Evolutionary conservation across 2,329 filamentous ascomycete genomes (phyloP), one percentile per base, ranked within the genome.

Genomic region (Ceratocystis papillata): DNA sequence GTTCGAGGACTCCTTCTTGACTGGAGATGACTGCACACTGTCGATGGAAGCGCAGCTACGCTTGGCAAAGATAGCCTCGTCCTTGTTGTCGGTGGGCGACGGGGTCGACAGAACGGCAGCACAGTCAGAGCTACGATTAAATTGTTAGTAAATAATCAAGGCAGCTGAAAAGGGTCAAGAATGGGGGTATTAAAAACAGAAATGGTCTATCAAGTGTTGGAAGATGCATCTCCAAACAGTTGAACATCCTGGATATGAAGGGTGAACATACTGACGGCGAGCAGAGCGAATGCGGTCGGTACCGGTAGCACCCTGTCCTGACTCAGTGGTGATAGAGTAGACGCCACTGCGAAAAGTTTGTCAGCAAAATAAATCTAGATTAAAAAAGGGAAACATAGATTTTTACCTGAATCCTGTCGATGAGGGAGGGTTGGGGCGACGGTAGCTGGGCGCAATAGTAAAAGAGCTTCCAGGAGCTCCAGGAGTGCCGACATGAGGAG

Each of bases 401-500:
- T 59, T 55, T 20, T 46, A 61, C 44, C 64, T 63, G 28, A 65
- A 66, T 5, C 62, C 60, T 5, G 48, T 60, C 5, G 63, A 61
- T 8, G 41, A 22, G 72, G 63, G 72, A 72, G 69, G 76, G 75
- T 71, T 77, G 59, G 33, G 73, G 72, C 48, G 76, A 73, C 69
- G 69, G 37, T 66, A 68, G 2, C 53, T 65, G 8, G 68, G 67
- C 1, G 68, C 63, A 48, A 73, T 75, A 15, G 66, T 55, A 30
- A 67, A 67, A 68, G 79, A 79, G 25, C 33, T 55, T 17, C 67
- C 66, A 30, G 68, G 67, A 22, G 67, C 69, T 20, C 65, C 67
- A 68, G 73, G 80, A 71, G 85, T 77, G 17, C 83, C 81, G 63
- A 87, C 82, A 68, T 82, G 79, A 60, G 82, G 79, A 68, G 83